Evolutionary conservation across 2,329 filamentous ascomycete species (phyloP).

Genomic region (Fusarium sterilihyphosum): DNA sequence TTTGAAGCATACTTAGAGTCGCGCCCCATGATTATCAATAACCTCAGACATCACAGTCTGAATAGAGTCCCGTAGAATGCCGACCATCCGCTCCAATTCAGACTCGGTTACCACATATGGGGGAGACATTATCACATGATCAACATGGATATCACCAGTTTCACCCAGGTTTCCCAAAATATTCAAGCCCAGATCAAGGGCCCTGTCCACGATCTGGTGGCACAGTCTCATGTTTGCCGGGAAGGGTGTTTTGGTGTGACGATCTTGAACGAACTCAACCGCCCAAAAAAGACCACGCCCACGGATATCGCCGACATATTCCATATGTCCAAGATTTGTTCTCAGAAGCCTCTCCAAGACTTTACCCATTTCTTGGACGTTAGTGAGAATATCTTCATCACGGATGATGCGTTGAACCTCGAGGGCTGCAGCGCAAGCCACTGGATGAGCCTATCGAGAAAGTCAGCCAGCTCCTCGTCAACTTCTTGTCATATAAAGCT

Average conservation of each 20-base stretch:
- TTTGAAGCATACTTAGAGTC: background rate
- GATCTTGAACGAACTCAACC: conserved; percentile 1
- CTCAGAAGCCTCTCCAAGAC: background rate
- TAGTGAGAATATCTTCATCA: background rate
- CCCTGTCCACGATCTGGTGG: background rate
- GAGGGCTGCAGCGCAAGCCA: conserved; percentile 1
- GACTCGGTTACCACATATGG: background rate
- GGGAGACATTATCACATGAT: conserved; percentile 1
- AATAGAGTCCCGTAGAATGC: background rate
- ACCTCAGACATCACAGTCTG: background rate
- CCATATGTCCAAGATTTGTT: background rate
- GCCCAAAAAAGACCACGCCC: conserved; percentile 8
- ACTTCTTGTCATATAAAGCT: background rate
- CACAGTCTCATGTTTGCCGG: background rate
- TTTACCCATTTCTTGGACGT: background rate
- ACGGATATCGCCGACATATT: background rate
- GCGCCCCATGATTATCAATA: background rate
- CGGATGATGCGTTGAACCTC: background rate
- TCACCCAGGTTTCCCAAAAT: conserved; percentile 1
- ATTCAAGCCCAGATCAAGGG: background rate
- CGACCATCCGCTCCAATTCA: background rate
- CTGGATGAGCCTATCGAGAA: background rate
- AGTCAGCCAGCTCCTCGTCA: background rate
- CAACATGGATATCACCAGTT: background rate
- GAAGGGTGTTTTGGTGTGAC: background rate